Base-by-base conservation (phyloP, 2,329 filamentous ascomycete species). In the Thelonectria rubi region DNA sequence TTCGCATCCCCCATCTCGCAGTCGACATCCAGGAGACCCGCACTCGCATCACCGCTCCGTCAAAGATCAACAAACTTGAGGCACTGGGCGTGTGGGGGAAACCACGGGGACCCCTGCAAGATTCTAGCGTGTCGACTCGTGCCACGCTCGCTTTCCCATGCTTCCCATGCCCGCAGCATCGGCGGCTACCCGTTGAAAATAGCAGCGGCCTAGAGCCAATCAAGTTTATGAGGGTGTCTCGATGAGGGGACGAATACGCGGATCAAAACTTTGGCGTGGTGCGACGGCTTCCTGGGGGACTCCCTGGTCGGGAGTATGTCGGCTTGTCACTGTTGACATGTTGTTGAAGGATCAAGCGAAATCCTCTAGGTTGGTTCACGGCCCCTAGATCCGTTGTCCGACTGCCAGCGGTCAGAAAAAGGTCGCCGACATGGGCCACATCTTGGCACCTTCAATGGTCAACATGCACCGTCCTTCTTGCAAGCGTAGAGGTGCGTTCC, bases 181-280 rank as follows among this genome's bases (percentile, higher is more conserved):
- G 37, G 54, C 54, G 54, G 34, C 46, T 56, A 40, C n/a, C 46
- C 21, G 54, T 56, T 24, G 2, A 34, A 56, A 56, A 56, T 50
- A 56, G 45, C 32, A 34, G 20, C 37, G 17, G n/a, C 14, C 10
- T 43, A 18, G 17, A 15, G 53, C 53, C 53, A 55, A 55, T 55
- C 53, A 55, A 9, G 15, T 21, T 24, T 14, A 14, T 18, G 24
- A 8, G 7, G 21, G 14, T 9, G 8, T 34, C 2, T 9, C 3
- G 15, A 9, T 14, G 21, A 53, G 18, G 14, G 12, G 20, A 46
- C 14, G 18, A 18, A 47, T 47, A 26, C 43, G 43, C 43, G 20
- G 21, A 47, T 34, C 34, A 12, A n/a, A 43, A 12, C n/a, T 7
- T 24, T 52, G 34, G 9, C 8, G 21, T 12, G 20, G 37, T 18